Evolutionary conservation across 257 asterid species (phyloP), one percentile per base, ranked within the genome.

Genomic region (Solanum appendiculatum): DNA sequence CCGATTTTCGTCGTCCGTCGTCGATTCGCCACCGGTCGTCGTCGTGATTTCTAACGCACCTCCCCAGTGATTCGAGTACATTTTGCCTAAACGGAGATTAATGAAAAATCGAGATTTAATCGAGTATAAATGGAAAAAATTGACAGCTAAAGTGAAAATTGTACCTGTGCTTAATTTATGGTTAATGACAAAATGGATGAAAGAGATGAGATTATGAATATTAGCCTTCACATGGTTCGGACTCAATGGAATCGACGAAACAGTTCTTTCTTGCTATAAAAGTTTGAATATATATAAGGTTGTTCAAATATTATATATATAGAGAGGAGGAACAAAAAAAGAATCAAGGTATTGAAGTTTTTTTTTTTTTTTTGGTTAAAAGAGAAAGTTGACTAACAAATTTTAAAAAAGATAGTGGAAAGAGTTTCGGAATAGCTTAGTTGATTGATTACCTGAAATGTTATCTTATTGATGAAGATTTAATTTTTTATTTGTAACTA

Each of bases 41-140:
- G 51, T 27, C 42, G 64, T 73, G 73, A 96, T 90, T 81, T 96
- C 98, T 87, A 96, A 29, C 18, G 99, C 42, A 69, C 99, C 99
- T 86, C 99, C 99, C 99, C 99, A 96, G 31, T 93, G 95, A 72
- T 95, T 95, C 15, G 92, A 31, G 78, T 93, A 90, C 99, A 96
- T 96, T 78, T 39, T 86, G 9, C 27, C 18, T 5, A 27, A 5
- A 46, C 7, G 27, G 27, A 25, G 72, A 73, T 73, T 36, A 21
- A 5, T 36, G 48, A 44, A 21, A 36, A 73, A 1, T 20, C 11
- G 10, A 10, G 63, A 46, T 83, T 63, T 39, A 46, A n/a, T 40
- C 36, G 58, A 83, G 48, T 18, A 64, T 37, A 40, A 64, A 66
- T 85, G 60, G 60, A 27, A 34, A 46, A 31, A 9, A 0, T 46